Evolutionary conservation across 2,329 filamentous ascomycete genomes (phyloP), one percentile per base, ranked within the genome.

Genomic region (Dactylellina cionopaga): DNA sequence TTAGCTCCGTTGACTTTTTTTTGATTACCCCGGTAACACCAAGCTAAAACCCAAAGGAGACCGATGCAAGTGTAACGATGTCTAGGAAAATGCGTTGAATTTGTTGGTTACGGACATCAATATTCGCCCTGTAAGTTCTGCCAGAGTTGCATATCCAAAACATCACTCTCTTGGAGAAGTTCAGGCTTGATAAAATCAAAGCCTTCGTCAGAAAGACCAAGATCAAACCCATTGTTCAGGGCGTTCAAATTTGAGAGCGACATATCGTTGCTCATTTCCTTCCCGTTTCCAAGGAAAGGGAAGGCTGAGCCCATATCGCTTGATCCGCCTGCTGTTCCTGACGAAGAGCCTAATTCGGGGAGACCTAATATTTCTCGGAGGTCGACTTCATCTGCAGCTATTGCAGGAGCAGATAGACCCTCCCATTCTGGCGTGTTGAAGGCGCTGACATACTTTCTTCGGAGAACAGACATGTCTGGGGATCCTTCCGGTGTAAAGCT

Each of bases 171-270:
- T 27, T 71, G 66, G 44, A 71, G 24, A 49, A 71, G 25, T 39
- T 71, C 66, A 24, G 66, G 66, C 44, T 71, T 71, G 51, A 71
- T 71, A 43, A 71, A 71, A 58, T 71, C 66, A 51, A 71, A 71
- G 19, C 51, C 66, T 54, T 71, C 66, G 37, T 56, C 66, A 33
- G 51, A 24, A 31, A 71, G 58, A 9, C 58, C 58, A 15, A 71
- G 58, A 22, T 71, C 66, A 51, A 71, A 71, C n/a, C 60, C 60
- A 31, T 25, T 31, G 37, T 59, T 64, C 43, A 71, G 43, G 15
- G 58, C 31, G 49, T 54, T 59, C 25, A 71, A 31, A 56, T 54
- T 64, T 39, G 66, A 71, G n/a, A 71, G 37, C 13, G 35, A 49
- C 51, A 71, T 64, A 27, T 71, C 66, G 44, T 64, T 24, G 31